Base-by-base conservation (phyloP, 441 rosid genomes). In the Breynia disticha region DNA sequence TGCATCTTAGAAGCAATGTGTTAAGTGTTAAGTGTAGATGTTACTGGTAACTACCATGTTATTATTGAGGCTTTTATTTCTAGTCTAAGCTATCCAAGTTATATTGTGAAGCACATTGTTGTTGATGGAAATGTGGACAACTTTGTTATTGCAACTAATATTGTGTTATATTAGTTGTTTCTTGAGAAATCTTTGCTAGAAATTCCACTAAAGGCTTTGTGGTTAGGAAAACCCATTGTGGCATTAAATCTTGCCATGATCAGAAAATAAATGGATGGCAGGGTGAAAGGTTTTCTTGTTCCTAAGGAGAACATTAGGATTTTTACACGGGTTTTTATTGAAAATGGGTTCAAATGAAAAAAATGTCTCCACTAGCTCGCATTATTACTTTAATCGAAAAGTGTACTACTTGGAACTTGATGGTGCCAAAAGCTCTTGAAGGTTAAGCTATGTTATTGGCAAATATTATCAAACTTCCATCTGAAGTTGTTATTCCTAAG, bases 111-210 rank as follows among this genome's bases (percentile, higher is more conserved):
- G 70, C 78, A 87, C 70, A 67, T 80, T 56, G 66, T 77, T 66
- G 66, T 66, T 54, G 79, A 70, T 46, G 79, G 62, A 60, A 75
- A 83, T 72, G 69, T 62, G 50, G 74, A 74, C 50, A 63, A 66
- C 62, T 58, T 83, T 62, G 76, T 93, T 63, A 70, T 54, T 65
- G 68, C 63, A 59, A 82, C 87, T 67, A 89, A 87, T 67, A 73
- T 87, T 68, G 93, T 93, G 67, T 71, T 89, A 64, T 81, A 93
- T 60, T 95, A 90, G 56, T 84, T 93, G 48, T 87, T 89, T 60
- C 83, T 83, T 6, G 96, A 89, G 79, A 97, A 79, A 58, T 75
- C 89, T 61, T 93, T 89, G 76, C 99, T 97, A 6, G 82, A 84
- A 67, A 70, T 84, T 64, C 67, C 89, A 72, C 47, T 67, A 69